phyloP scores from a whole-genome alignment of 768 basidiomycete genomes.

The Naganishia randhawae region DNA sequence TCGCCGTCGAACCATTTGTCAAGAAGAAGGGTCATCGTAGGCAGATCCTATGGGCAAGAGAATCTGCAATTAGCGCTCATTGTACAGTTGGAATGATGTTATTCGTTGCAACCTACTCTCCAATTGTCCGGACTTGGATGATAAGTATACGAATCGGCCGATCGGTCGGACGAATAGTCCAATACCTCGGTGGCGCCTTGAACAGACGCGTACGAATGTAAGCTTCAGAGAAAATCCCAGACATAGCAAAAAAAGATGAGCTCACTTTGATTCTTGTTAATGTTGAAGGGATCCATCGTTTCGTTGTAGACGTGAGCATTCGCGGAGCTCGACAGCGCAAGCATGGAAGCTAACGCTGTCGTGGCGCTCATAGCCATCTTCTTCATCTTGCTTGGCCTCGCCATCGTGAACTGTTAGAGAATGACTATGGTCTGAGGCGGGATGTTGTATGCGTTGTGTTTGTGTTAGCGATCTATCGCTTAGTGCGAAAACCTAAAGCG shows the following conservation, averaged over 20 bases:
- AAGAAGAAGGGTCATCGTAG: conserved; percentile 55
- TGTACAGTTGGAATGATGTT: not conserved
- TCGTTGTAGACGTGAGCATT: conserved; percentile 41
- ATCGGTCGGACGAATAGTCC: conserved; percentile 63
- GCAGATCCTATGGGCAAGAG: conserved; percentile 37
- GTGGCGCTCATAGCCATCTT: conserved; percentile 16
- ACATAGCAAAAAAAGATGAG: not conserved
- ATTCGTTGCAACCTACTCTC: conserved; percentile 54
- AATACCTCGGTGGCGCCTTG: conserved; percentile 52
- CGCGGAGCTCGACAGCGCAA: conserved; percentile 5
- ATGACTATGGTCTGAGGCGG: not conserved
- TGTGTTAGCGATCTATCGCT: not conserved
- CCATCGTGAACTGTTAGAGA: not conserved
- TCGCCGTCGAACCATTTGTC: conserved; percentile 95
- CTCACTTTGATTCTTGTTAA: conserved; percentile 49
- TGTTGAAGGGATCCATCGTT: conserved; percentile 49
- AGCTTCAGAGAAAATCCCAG: not conserved
- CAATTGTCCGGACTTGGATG: conserved; percentile 78
- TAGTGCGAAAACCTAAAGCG: not conserved
- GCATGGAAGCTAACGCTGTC: conserved; percentile 9
- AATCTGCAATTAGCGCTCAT: not conserved
- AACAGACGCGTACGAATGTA: not conserved
- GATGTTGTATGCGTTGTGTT: not conserved
- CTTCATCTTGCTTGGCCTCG: conserved; percentile 18
- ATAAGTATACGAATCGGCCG: conserved; percentile 60